Evolutionary conservation across 129 eudicot species (phyloP), one percentile per base, ranked within the genome.

Genomic region (Gnaphalium uliginosum): DNA sequence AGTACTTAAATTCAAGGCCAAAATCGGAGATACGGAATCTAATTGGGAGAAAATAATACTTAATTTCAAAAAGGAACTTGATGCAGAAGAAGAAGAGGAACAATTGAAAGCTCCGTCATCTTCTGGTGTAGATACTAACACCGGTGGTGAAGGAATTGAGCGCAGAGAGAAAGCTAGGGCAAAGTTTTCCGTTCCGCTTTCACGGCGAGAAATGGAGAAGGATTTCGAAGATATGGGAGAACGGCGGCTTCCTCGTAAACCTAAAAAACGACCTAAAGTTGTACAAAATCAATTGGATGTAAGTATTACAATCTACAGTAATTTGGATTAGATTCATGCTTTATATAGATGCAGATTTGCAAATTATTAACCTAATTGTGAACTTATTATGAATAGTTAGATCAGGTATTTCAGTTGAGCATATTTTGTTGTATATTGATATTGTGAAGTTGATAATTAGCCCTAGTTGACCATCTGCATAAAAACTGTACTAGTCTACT

Each of bases 201-300:
- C 96, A 1, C 84, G 84, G 21, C 66, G 79, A 33, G 96, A 90
- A 74, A 93, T 93, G 81, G 98, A 88, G 79, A 86, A 87, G 67
- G 98, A 93, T 76, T 93, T 88, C 71, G 62, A 78, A 58, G 87
- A 73, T 9, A 81, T 93, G 70, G 84, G 85, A 5, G 89, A 89
- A 1, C 77, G 79, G 26, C 72, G 86, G 46, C 82, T 88, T 48
- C 88, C 89, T 0, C 86, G 96, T 9, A 69, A 91, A 48, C 96
- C 96, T 1, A 88, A 82, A 80, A 93, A 93, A 69, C 75, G 96
- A 13, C 81, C 96, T 6, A 85, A 63, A 77, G 41, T n/a, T 46
- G 74, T 93, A 33, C 98, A 90, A 69, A 90, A 82, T 54, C 79
- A 80, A 68, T 61, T 93, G 71, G 96, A 93, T 81, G 98, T 93